Evolutionary conservation across 495 filamentous ascomycete genomes (phyloP), one percentile per base, ranked within the genome.

Genomic region (Aspergillus hancockii): DNA sequence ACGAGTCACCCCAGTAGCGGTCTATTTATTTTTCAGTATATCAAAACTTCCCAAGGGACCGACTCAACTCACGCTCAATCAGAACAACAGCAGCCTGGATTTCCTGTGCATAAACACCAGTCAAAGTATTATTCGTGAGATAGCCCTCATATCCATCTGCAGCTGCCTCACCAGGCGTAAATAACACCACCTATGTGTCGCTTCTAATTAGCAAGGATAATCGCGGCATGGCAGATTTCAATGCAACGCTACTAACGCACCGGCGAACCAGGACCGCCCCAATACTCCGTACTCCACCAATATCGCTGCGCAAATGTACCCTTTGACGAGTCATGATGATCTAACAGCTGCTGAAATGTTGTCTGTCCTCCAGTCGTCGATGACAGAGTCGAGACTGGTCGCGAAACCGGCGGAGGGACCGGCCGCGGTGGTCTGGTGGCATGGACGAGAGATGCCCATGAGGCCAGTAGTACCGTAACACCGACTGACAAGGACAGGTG

Each of bases 1-100:
- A 85, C 8, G 83, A 87, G 54, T 74, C 72, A 40, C 85, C 85
- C 81, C 81, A 88, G 68, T 85, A 87, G 23, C 85, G 77, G 60
- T 85, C 81, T 81, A 47, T 45, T 51, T 34, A 8, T 18, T 34
- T 4, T 34, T 34, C 30, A 52, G 30, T 8, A 3, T n/a, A n/a
- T n/a, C n/a, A n/a, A n/a, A n/a, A n/a, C n/a, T n/a, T n/a, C n/a
- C n/a, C n/a, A n/a, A 6, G 53, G 12, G 10, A 28, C 40, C 46
- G 25, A 43, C n/a, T n/a, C 50, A 38, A 73, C 76, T 57, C 60
- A 80, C 82, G 85, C 71, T 88, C 85, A 47, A 86, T 57, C 54
- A 86, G 67, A 41, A 88, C 57, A 13, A 82, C 80, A 14, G 84
- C 85, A 43, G 78, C 85, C 50, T 81, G 77, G 25, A 83, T 77